Percentiles rank a stretch among this genome's conserved stretches.
Evolutionary conservation across 495 filamentous ascomycete genomes (phyloP).

Genomic region (Penicillium paxilli): DNA sequence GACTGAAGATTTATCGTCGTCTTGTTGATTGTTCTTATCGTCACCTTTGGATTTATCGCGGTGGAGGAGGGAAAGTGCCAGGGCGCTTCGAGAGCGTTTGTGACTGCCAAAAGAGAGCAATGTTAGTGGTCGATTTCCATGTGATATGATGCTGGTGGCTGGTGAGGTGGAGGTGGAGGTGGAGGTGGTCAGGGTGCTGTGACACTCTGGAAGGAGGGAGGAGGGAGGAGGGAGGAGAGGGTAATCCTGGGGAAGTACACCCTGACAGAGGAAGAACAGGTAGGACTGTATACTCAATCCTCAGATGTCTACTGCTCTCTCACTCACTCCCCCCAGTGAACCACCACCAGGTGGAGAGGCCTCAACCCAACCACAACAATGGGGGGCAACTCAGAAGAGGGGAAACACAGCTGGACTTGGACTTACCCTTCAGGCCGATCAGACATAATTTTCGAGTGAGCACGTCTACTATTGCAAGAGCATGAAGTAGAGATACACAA

Average conservation of each 20-base stretch:
- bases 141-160: too few relatives aligned
- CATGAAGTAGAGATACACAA: conserved; percentile 1
- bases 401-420: background rate
- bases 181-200: too few relatives aligned
- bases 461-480: background rate
- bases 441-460: conserved; percentile 17
- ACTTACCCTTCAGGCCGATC: conserved; percentile 32
- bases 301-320: too few relatives aligned
- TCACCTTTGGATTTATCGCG: conserved; percentile 49
- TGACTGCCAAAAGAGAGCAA: conserved; percentile 38
- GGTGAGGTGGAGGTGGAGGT: too few relatives aligned
- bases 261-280: too few relatives aligned
- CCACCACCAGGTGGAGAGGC: background rate
- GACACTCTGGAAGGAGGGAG: too few relatives aligned
- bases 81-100: conserved; percentile 54
- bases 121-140: conserved; percentile 30
- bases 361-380: too few relatives aligned
- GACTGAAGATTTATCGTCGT: conserved; percentile 32
- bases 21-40: conserved; percentile 31
- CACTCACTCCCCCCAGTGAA: too few relatives aligned
- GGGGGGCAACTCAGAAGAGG: background rate
- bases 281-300: too few relatives aligned
- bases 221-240: too few relatives aligned
- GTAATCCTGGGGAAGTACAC: too few relatives aligned
- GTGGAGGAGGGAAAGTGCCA: conserved; percentile 53